Percentiles rank a stretch among this genome's conserved stretches.
These are phyloP conservation scores for Neoarthrinium moseri DNA, from an alignment of 2,329 filamentous ascomycete species.

Conservation along the genomic window DNA sequence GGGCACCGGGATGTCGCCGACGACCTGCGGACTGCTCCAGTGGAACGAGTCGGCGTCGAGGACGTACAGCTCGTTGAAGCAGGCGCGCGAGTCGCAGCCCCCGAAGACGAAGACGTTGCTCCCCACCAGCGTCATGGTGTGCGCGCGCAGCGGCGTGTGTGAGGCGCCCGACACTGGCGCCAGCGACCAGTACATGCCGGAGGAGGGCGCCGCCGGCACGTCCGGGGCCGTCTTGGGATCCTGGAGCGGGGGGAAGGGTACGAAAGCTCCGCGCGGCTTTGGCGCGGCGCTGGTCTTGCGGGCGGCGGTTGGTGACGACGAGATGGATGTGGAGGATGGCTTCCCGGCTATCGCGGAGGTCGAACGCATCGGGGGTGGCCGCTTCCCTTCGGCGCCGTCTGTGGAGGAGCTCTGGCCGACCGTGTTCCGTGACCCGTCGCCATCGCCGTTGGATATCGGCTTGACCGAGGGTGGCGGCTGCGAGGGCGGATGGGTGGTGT, in stretches of 20 bases:
- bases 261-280: conserved; percentile 38
- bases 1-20: conserved; percentile 63
- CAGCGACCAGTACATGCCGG: conserved; percentile 72
- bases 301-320: conserved; percentile 11
- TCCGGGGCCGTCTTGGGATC: conserved; percentile 56
- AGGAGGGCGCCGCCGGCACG: conserved; percentile 62
- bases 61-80: conserved; percentile 69
- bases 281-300: conserved; percentile 19
- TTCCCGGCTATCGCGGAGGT: conserved; percentile 50
- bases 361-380: conserved; percentile 47
- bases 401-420: conserved; percentile 16
- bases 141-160: conserved; percentile 62
- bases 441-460: conserved; percentile 13
- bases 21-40: conserved; percentile 65
- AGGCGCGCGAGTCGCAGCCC: conserved; percentile 64
- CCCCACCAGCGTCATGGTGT: conserved; percentile 65
- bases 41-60: conserved; percentile 69
- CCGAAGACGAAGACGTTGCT: conserved; percentile 69
- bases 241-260: conserved; percentile 55
- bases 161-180: conserved; percentile 62
- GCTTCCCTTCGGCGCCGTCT: conserved; percentile 30
- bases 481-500: conserved; percentile 23
- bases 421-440: conserved; percentile 22
- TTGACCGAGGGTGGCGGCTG: conserved; percentile 10
- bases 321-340: conserved; percentile 16